Evolutionary conservation across 129 eudicot genomes (phyloP).

Genomic region (Lactuca saligna): DNA sequence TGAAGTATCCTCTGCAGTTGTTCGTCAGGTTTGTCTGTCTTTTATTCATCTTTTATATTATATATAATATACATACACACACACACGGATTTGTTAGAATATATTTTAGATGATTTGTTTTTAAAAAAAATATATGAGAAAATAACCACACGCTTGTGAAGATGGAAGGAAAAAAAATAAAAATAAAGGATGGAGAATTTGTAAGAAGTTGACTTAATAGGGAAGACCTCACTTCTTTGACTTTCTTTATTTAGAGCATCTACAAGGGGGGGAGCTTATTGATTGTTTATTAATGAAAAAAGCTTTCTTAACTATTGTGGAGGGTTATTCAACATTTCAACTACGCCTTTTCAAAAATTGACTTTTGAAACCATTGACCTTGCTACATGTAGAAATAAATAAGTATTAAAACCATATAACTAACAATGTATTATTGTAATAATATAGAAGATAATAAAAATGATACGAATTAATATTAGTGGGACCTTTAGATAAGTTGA

Average conservation of each 20-base stretch:
- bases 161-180: not conserved
- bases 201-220: not conserved
- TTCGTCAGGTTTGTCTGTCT: constrained; percentile 63
- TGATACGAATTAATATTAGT: not conserved
- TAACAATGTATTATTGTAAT: not conserved
- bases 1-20: constrained; percentile 87
- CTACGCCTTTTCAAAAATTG: not conserved
- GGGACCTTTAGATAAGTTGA: not conserved
- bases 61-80: too few species aligned
- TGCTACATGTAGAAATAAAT: not conserved
- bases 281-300: not conserved
- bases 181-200: not conserved
- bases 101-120: too few species aligned
- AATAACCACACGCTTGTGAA: too few species aligned
- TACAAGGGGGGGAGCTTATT: too few species aligned
- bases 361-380: not conserved
- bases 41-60: not conserved
- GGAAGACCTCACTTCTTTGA: not conserved
- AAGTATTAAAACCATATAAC: not conserved
- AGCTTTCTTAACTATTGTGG: not conserved
- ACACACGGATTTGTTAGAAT: too few species aligned
- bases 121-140: too few species aligned
- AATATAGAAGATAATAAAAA: not conserved
- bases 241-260: not conserved
- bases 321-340: not conserved